Base-by-base conservation (phyloP, 441 rosid genomes). In the Croton setiger region DNA sequence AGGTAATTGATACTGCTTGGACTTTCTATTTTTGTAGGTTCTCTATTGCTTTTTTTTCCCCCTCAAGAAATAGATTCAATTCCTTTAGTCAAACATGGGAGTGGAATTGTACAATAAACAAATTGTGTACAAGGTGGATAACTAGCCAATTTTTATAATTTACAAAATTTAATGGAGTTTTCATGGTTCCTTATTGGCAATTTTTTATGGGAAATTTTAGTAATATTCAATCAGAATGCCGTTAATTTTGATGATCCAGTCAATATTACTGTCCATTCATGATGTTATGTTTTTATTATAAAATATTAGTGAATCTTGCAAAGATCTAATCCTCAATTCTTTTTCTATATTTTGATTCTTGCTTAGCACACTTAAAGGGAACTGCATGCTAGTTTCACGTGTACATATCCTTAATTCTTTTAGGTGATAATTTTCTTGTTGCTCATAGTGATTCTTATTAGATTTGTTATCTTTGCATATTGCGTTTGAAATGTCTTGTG, bases 1-100 rank as follows among this genome's bases (percentile, higher is more conserved):
- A 57, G 93, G 99, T 96, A 86, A 68, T 59, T 53, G 72, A 51
- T 64, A 75, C 41, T 37, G 51, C 58, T 74, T 67, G 61, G 63
- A 48, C 67, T 66, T 37, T 60, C 18, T 54, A 4, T 37, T 37
- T 37, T 37, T 37, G 1, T 8, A 37, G 9, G 57, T 57, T 57
- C 54, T 3, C 2, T 49, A 6, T 62, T 49, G 12, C 0, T 48
- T 8, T 33, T 49, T 18, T 43, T 39, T 51, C n/a, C 36, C 33
- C 15, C 12, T 52, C 7, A 60, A 4, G 48, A 33, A 8, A 10
- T 59, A 49, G 33, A 8, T 37, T 37, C 0, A 37, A 37, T 37
- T 37, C 7, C 41, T 37, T 37, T 37, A 37, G 41, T 37, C 41
- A 37, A 37, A 37, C 7, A 37, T 37, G 41, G 41, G 41, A 37